A percentile compares a stretch with the other conserved stretches of the same genome.
phyloP scores from a whole-genome alignment of 306 rosid genomes.

The Acacia acuminata region DNA sequence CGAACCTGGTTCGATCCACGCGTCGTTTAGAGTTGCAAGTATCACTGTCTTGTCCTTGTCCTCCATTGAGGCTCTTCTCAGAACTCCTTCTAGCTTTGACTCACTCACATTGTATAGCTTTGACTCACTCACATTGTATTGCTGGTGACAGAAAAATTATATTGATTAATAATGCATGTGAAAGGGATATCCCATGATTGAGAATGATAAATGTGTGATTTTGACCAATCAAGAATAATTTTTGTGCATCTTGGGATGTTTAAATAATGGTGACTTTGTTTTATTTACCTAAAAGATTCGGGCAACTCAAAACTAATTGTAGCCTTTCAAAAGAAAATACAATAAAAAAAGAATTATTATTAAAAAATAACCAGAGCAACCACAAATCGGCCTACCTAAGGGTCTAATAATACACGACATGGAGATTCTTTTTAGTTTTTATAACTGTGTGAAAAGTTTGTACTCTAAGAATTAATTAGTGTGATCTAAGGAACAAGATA shows the following conservation, averaged over 20 bases:
- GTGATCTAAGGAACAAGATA: not conserved
- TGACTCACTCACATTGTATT: not conserved
- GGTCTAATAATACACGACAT: too few species aligned
- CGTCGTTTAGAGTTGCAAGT: constrained; percentile 76
- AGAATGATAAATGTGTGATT: not conserved
- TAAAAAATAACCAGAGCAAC: not conserved
- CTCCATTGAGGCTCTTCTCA: constrained; percentile 60
- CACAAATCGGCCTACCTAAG: not conserved
- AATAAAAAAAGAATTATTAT: not conserved
- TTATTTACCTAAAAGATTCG: not conserved
- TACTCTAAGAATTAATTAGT: too few species aligned
- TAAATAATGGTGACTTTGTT: not conserved
- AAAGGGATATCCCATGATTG: not conserved
- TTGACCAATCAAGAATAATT: not conserved
- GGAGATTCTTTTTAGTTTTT: not conserved
- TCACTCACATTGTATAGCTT: not conserved
- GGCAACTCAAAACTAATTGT: not conserved
- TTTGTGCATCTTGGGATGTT: not conserved
- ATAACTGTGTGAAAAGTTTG: not conserved
- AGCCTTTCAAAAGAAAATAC: not conserved
- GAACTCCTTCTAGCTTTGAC: constrained; percentile 39
- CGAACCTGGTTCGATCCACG: constrained; percentile 84
- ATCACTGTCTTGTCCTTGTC: constrained; percentile 60
- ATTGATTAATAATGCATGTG: not conserved
- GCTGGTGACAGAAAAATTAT: not conserved